phyloP scores from a whole-genome alignment of 1,139 yeast species.

The Blastobotrys petasosporus region DNA sequence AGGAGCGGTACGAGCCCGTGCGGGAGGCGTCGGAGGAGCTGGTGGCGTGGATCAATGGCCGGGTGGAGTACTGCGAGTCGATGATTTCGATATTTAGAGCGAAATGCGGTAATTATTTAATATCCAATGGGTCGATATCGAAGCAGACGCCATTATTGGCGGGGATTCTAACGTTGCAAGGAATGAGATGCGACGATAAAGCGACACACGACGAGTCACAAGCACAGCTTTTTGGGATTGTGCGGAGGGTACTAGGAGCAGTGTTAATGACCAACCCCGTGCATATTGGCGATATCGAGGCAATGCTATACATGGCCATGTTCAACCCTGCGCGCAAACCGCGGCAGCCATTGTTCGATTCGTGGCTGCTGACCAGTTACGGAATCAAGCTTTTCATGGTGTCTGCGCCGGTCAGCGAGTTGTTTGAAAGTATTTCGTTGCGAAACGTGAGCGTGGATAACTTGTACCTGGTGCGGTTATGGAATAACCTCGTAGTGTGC shows the following conservation, averaged over 20 bases:
- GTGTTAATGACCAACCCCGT: conserved; percentile 46
- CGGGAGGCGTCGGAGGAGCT: conserved; percentile 35
- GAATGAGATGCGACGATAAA: conserved; percentile 39
- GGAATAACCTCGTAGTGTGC: conserved; percentile 45
- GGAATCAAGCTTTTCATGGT: conserved; percentile 44
- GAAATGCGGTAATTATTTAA: conserved; percentile 17
- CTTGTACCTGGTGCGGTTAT: conserved; percentile 45
- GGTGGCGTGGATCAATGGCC: conserved; percentile 38
- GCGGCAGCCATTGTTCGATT: conserved; percentile 43
- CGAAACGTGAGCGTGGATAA: conserved; percentile 31
- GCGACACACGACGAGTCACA: conserved; percentile 43
- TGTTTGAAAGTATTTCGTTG: conserved; percentile 27
- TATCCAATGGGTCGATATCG: conserved; percentile 3
- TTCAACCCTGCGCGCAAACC: conserved; percentile 49
- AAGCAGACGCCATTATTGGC: conserved; percentile 14
- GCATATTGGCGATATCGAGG: conserved; percentile 51
- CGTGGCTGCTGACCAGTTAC: conserved; percentile 44
- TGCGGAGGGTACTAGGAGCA: conserved; percentile 41
- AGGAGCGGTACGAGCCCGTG: conserved; percentile 30
- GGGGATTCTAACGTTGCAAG: conserved; percentile 22
- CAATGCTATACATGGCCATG: conserved; percentile 45
- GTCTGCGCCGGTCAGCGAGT: conserved; percentile 37
- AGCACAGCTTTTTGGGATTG: conserved; percentile 39
- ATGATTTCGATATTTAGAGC: conserved; percentile 16
- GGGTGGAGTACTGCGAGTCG: conserved; percentile 16